Evolutionary conservation across 1,139 yeast genomes (phyloP), one percentile per base, ranked within the genome.

Genomic region (Candida sp.): DNA sequence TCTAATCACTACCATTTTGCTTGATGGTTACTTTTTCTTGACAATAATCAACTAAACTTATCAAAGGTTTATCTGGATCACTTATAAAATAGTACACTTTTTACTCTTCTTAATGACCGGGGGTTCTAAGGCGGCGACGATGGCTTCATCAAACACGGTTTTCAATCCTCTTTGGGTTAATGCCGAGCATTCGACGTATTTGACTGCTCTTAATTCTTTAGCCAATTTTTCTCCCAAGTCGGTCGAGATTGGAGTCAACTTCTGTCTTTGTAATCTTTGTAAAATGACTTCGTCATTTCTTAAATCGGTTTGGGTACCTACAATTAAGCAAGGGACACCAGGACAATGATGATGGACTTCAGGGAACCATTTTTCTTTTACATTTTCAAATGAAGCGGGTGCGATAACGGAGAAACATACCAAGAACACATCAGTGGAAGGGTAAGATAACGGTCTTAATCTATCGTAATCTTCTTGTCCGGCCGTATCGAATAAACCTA

Each of bases 401-500:
- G 97, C 89, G 52, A 95, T 88, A 45, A 91, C 97, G 42, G 95
- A 84, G 68, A 91, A 91, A 68, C 98, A 91, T 43, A 90, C 96
- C 57, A 93, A 77, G 63, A 93, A 93, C 39, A 93, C 97, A 64
- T 91, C 98, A 12, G 99, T 93, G 45, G 95, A 93, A 21, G 99
- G 98, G 66, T 93, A 93, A 46, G 96, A 86, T 57, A 93, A 79
- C 8, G 99, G 99, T 70, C 99, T 87, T 63, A 93, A 75, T 63
- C 99, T 81, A 69, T 93, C 99, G 66, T 93, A 93, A 74, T 93
- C 98, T 77, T 91, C 98, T 74, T 93, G 99, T 38, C 99, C 99
- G 21, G 99, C 98, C 38, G 99, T 93, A 73, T 93, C 99, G 63
- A 91, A 93, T 50, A 93, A 75, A 12, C 98, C 98, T 58, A 93